Percentiles rank a stretch among this genome's conserved stretches.
These are phyloP conservation scores for Scenedesmus sp. DNA, from an alignment of 163 green algal species.

Conservation along the genomic window DNA sequence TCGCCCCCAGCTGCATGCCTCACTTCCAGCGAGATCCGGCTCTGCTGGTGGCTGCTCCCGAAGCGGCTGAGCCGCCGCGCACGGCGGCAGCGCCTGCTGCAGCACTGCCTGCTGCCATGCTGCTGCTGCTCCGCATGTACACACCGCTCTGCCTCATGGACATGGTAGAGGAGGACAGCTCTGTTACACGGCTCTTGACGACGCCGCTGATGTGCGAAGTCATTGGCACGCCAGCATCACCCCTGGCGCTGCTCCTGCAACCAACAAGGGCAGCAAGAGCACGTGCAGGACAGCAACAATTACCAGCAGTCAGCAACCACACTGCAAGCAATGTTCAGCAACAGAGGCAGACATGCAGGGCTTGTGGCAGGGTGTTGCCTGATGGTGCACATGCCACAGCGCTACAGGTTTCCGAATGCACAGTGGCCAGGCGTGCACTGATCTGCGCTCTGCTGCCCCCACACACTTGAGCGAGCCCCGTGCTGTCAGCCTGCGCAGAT, in stretches of 20 bases:
- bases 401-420: no score
- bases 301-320: no score
- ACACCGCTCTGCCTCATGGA: constrained; percentile 35
- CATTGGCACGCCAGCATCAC: background rate
- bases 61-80: background rate
- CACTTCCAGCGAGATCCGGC: constrained; percentile 44
- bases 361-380: background rate
- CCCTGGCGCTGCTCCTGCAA: constrained; percentile 33
- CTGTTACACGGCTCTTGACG: constrained; percentile 31
- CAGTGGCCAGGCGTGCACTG: no score
- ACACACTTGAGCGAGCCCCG: background rate
- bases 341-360: background rate
- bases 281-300: no score
- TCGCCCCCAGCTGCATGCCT: background rate
- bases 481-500: background rate
- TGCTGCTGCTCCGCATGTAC: background rate
- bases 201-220: background rate
- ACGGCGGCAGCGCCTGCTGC: background rate
- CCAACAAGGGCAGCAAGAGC: background rate
- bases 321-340: no score
- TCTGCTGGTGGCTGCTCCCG: constrained; percentile 33
- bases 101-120: background rate
- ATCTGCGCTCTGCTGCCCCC: background rate
- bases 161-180: constrained; percentile 19
- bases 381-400: background rate